phyloP scores from a whole-genome alignment of 805 yeast genomes.

The Wickerhamiella sergipiensis region DNA sequence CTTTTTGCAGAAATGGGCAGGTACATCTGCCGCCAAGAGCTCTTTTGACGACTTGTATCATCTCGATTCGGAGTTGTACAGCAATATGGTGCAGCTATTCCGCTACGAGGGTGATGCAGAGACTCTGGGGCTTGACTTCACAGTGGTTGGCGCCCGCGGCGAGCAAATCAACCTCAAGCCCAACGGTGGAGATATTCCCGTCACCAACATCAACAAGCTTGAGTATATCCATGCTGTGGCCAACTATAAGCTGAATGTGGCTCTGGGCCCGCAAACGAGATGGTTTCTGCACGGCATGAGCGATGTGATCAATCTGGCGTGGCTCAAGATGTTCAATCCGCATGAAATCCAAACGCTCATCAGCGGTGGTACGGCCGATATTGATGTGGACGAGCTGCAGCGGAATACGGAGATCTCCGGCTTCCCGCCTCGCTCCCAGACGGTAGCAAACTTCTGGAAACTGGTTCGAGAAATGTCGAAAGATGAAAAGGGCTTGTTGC shows the following conservation, averaged over 20 bases:
- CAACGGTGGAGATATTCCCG: constrained; percentile 43
- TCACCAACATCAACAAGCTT: constrained; percentile 45
- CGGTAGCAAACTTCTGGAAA: constrained; percentile 59
- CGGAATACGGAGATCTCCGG: constrained; percentile 55
- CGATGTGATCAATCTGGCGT: constrained; percentile 50
- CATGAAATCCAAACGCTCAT: constrained; percentile 72
- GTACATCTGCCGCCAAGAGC: constrained; percentile 25
- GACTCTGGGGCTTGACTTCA: constrained; percentile 51
- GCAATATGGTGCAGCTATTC: constrained; percentile 48
- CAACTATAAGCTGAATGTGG: constrained; percentile 59
- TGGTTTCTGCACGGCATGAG: constrained; percentile 59
- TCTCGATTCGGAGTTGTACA: constrained; percentile 55
- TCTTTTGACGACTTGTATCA: constrained; percentile 69
- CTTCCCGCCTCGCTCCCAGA: constrained; percentile 34
- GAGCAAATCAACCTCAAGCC: constrained; percentile 41
- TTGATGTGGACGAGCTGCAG: constrained; percentile 59
- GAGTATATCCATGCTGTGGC: constrained; percentile 69
- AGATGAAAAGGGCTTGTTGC: constrained; percentile 46
- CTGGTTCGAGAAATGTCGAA: constrained; percentile 50
- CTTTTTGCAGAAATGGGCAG: constrained; percentile 59
- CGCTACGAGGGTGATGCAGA: constrained; percentile 43
- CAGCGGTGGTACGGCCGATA: constrained; percentile 59
- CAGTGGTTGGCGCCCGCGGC: constrained; percentile 32
- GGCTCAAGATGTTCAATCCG: constrained; percentile 80
- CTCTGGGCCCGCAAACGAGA: constrained; percentile 43